Percentiles rank a stretch among this genome's conserved stretches.
These are phyloP conservation scores for Grifola frondosa DNA, from an alignment of 1,284 basidiomycete species.

Conservation along the genomic window DNA sequence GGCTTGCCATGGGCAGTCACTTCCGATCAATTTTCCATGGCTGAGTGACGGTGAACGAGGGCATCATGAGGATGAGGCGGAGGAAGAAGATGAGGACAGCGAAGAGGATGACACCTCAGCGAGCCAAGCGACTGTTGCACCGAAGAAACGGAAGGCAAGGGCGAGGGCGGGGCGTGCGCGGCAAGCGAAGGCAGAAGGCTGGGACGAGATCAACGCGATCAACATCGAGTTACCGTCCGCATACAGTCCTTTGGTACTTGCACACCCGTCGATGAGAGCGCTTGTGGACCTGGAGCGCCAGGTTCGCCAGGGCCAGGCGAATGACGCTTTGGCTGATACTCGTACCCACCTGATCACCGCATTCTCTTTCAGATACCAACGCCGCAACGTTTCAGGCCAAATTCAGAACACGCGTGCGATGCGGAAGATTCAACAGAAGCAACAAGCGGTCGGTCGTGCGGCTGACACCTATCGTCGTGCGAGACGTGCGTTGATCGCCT, in stretches of 20 bases:
- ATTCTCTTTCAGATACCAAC: neutral
- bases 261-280: too few species aligned
- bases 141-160: too few species aligned
- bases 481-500: neutral
- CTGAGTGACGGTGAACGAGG: too few species aligned
- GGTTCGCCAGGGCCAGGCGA: slow-evolving; percentile 3
- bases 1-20: too few species aligned
- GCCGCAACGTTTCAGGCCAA: neutral
- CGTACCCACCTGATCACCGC: slow-evolving; percentile 6
- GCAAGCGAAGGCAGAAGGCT: neutral
- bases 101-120: too few species aligned
- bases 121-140: too few species aligned
- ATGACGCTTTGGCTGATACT: slow-evolving; percentile 3
- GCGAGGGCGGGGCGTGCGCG: too few species aligned
- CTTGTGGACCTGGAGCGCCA: neutral
- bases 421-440: neutral
- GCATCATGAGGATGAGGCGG: too few species aligned
- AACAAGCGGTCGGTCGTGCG: neutral
- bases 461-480: neutral
- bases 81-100: too few species aligned
- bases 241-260: neutral
- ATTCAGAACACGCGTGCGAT: neutral
- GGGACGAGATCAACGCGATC: neutral
- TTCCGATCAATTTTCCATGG: too few species aligned
- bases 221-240: neutral